Evolutionary conservation across 2,329 filamentous ascomycete species (phyloP), one percentile per base, ranked within the genome.

Genomic region (Botrytis fabae): DNA sequence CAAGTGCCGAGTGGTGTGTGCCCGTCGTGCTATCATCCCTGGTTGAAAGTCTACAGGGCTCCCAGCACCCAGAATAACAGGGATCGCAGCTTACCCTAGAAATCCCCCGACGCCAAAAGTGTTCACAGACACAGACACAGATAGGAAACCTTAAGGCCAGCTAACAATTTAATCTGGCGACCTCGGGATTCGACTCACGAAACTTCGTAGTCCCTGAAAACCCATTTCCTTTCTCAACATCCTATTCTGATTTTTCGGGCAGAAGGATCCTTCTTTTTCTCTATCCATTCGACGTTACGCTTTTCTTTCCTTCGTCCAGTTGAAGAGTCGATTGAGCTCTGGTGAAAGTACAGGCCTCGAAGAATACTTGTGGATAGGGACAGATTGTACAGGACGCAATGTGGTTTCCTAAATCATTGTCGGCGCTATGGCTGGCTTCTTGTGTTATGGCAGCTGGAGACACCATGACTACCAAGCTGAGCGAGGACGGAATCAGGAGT

Each of bases 401-500:
- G 80, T 77, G 80, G 78, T 69, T 80, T 73, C 77, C 75, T 48
- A 76, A 74, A 57, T 76, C 72, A 68, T 73, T 79, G 74, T 78
- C 77, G 64, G 76, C 74, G 68, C 69, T 79, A 75, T 78, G 80
- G 78, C 79, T 83, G 76, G 81, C 80, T 75, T 78, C 80, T 74
- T 81, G 78, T 76, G 78, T 77, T 64, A 59, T 81, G 35, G 79
- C 77, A 70, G 78, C 83, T 46, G 76, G 84, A 44, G 81, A 81
- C 57, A 69, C 76, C 62, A 74, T 74, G 77, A 83, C 76, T 77
- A 83, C 70, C 82, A 77, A 79, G 25, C 46, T 72, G 70, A 72
- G 70, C 69, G 78, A 76, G 60, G 81, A 82, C 74, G 82, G 88
- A 77, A 85, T 91, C 78, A 89, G 89, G 82, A 89, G 87, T 78